These are phyloP conservation scores for Mallotus repandus DNA, from an alignment of 441 rosid species.

Conservation along the genomic window DNA sequence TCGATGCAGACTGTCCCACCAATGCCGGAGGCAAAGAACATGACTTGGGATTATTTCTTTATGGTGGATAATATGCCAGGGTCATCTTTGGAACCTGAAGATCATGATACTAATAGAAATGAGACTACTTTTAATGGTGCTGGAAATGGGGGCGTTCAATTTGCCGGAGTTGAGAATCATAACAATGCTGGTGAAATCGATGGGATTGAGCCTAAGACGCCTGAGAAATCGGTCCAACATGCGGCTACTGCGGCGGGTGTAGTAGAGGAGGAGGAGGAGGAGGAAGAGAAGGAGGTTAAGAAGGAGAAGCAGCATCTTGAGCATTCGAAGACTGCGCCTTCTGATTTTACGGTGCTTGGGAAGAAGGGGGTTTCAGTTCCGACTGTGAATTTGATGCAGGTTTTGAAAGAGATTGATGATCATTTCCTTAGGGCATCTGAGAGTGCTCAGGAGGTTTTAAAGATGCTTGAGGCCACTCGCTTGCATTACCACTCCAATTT, in stretches of 20 bases:
- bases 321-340: conserved; percentile 61
- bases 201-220: conserved; percentile 34
- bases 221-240: conserved; percentile 46
- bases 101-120: conserved; percentile 26
- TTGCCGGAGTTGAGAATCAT: conserved; percentile 24
- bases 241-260: conserved; percentile 27
- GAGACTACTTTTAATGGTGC: conserved; percentile 25
- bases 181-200: conserved; percentile 21
- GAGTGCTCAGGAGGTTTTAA: conserved; percentile 85
- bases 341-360: conserved; percentile 43
- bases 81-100: conserved; percentile 43
- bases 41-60: conserved; percentile 90
- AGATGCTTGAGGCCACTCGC: conserved; percentile 91
- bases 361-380: conserved; percentile 27
- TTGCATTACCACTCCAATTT: conserved; percentile 94
- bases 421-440: conserved; percentile 82
- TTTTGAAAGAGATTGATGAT: conserved; percentile 74
- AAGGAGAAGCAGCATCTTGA: conserved; percentile 51
- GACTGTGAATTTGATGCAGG: conserved; percentile 45
- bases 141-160: conserved; percentile 21
- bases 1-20: conserved; percentile 34
- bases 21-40: conserved; percentile 44
- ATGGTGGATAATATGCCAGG: conserved; percentile 57
- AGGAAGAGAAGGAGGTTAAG: conserved; percentile 16
- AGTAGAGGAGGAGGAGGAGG: conserved; percentile 30